These are phyloP conservation scores for Lepidium didymum DNA, from an alignment of 345 rosid genomes.

Conservation along the genomic window DNA sequence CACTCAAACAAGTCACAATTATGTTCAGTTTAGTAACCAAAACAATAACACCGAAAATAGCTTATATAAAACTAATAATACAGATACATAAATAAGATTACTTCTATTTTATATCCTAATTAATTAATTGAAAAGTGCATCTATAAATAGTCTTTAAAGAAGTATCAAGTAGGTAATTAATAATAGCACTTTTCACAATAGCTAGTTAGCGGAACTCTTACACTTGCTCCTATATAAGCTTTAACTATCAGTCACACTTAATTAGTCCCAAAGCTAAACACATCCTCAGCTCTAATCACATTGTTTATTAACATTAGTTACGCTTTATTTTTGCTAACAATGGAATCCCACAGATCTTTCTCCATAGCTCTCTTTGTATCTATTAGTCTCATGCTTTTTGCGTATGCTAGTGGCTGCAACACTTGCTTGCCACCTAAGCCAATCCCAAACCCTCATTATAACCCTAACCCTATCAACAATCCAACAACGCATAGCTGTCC, in stretches of 20 bases:
- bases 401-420: conserved; percentile 40
- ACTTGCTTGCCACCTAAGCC: conserved; percentile 43
- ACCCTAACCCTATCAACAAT: conserved; percentile 26
- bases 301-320: not conserved
- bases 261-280: not conserved
- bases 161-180: conserved; percentile 6
- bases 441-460: conserved; percentile 35
- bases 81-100: not conserved
- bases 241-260: not conserved
- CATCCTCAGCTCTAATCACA: conserved; percentile 8
- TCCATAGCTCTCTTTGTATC: conserved; percentile 31
- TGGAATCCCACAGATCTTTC: conserved; percentile 33
- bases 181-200: not conserved
- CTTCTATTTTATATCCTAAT: not conserved
- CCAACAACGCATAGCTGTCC: conserved; percentile 45
- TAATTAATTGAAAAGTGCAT: not conserved
- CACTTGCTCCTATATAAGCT: conserved; percentile 12
- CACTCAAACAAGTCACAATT: not conserved
- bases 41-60: not conserved
- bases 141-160: not conserved
- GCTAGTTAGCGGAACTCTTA: not conserved
- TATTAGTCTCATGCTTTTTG: conserved; percentile 24
- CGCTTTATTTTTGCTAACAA: conserved; percentile 10
- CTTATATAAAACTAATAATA: not conserved
- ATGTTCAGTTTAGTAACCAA: not conserved